Base-by-base conservation (phyloP, 306 rosid genomes). In the Clitoria ternatea region DNA sequence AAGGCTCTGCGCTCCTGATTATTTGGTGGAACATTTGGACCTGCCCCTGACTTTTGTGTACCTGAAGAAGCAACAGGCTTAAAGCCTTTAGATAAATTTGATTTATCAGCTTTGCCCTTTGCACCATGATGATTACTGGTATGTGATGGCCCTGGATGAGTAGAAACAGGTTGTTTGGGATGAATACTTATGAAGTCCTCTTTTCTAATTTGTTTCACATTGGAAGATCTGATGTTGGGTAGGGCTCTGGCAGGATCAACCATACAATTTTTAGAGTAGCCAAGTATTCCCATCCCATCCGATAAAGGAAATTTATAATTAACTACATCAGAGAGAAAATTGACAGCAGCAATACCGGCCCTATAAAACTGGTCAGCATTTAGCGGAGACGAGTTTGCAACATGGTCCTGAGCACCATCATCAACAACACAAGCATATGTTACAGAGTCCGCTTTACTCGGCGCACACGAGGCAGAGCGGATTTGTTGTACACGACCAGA, bases 321-420 rank as follows among this genome's bases (percentile, higher is more conserved):
- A 52, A 77, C 94, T 3, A 90, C 7, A 69, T 93, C 96, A 33
- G 96, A 84, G 43, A 93, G 79, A 74, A 90, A 84, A 85, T 81
- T 90, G 50, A 88, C 94, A 22, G 96, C 92, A 3, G 91, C 87
- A 61, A 89, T 86, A 42, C 97, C 96, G 2, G 87, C 94, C 85
- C 83, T 87, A 44, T 83, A 92, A 84, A 90, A 50, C 74, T 87
- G 93, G 43, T 90, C 97, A 24, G 84, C 64, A 36, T 82, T 72
- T 45, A 63, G 72, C 57, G 87, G 75, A 27, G 86, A 66, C 9
- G 82, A 43, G 40, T 77, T 66, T 1, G 30, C 69, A 54, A 48
- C 79, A 76, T 79, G 80, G 17, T 76, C 69, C 60, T 78, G 78
- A 68, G 26, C 55, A 73, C 40, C 82, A 70, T 85, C 89, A 20